These are phyloP conservation scores for Leptographium flavum DNA, from an alignment of 2,329 filamentous ascomycete genomes.

Conservation along the genomic window DNA sequence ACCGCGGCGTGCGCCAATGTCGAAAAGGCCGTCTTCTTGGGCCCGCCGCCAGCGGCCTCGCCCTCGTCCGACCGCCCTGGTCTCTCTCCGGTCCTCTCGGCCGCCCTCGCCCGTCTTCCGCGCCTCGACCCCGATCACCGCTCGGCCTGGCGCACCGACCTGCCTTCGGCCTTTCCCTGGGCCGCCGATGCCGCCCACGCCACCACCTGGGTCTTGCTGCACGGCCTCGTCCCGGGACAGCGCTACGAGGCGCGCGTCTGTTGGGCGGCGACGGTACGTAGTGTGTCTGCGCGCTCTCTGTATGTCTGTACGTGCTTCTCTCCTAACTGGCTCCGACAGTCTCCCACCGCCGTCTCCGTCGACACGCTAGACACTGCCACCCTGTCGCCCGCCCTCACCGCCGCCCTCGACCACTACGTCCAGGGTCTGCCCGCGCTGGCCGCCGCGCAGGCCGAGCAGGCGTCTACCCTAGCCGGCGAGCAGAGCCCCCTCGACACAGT, in stretches of 20 bases:
- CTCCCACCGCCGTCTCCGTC: conserved; percentile 71
- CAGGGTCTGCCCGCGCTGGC: background rate
- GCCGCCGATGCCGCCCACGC: conserved; percentile 37
- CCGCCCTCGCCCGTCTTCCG: conserved; percentile 19
- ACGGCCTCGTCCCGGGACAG: conserved; percentile 51
- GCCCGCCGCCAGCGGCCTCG: conserved; percentile 40
- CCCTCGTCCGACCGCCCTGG: conserved; percentile 47
- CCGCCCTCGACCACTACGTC: conserved; percentile 52
- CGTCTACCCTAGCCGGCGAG: background rate
- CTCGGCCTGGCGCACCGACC: conserved; percentile 40
- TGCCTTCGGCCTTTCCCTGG: conserved; percentile 56
- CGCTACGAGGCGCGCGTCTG: conserved; percentile 87
- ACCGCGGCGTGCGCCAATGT: conserved; percentile 49
- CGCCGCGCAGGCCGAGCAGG: no score
- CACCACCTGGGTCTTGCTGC: conserved; percentile 70
- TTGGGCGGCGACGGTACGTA: conserved; percentile 79
- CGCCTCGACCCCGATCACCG: background rate
- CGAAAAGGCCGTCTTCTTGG: conserved; percentile 83
- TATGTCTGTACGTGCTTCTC: no score
- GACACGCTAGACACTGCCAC: conserved; percentile 46
- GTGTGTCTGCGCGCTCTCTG: background rate
- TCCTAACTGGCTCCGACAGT: conserved; percentile 32
- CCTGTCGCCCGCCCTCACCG: conserved; percentile 49
- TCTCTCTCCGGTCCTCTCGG: conserved; percentile 14
- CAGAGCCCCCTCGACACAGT: conserved; percentile 29